These are phyloP conservation scores for Laguncularia racemosa DNA, from an alignment of 345 rosid species.

Conservation along the genomic window DNA sequence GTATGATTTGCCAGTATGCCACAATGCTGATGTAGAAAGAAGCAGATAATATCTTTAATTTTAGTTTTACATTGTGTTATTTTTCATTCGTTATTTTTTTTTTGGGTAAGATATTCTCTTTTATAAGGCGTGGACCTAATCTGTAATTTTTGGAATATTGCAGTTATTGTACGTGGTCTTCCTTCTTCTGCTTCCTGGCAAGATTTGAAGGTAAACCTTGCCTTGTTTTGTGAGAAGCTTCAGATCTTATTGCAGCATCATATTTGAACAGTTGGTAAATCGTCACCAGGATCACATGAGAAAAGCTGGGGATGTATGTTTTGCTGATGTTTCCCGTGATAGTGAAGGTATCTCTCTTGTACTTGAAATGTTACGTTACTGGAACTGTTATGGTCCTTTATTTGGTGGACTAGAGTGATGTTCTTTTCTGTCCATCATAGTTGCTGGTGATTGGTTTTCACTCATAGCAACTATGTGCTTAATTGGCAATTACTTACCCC, in stretches of 20 bases:
- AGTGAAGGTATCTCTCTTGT: slow-evolving; percentile 48
- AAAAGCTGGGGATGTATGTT: slow-evolving; percentile 95
- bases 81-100: too few relatives aligned
- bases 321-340: slow-evolving; percentile 89
- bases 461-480: too few relatives aligned
- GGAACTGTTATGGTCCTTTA: too few relatives aligned
- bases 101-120: too few relatives aligned
- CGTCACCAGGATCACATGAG: slow-evolving; percentile 86
- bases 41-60: neutral
- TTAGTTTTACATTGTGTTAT: neutral
- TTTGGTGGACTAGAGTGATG: too few relatives aligned
- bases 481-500: too few relatives aligned
- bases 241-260: neutral
- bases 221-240: neutral
- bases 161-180: slow-evolving; percentile 81
- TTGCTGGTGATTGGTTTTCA: too few relatives aligned
- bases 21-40: too few relatives aligned
- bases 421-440: too few relatives aligned
- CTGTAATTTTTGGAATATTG: slow-evolving; percentile 4
- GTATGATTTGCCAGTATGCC: slow-evolving; percentile 18
- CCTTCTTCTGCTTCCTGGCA: slow-evolving; percentile 98
- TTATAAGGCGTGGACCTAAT: neutral
- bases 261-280: slow-evolving; percentile 5
- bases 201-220: slow-evolving; percentile 68
- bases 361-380: too few relatives aligned